These are phyloP conservation scores for Sphenostylis stenocarpa DNA, from an alignment of 306 rosid genomes.

Conservation along the genomic window DNA sequence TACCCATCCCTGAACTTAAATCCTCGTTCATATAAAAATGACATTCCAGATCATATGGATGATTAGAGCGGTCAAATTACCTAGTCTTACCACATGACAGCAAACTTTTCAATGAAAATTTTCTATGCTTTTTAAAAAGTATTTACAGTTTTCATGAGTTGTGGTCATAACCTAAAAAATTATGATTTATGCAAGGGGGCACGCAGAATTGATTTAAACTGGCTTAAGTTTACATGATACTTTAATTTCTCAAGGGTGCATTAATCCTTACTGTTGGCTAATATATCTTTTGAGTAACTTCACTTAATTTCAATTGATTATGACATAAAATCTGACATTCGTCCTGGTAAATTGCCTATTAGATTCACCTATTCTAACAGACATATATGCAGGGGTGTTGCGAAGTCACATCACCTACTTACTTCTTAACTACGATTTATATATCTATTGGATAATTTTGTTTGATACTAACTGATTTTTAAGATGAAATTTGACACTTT, in stretches of 20 bases:
- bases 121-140: neutral
- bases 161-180: neutral
- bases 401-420: no score
- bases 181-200: neutral
- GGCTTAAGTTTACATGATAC: neutral
- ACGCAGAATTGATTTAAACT: neutral
- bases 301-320: no score
- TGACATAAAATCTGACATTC: no score
- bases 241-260: neutral
- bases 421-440: no score
- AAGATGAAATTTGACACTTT: neutral
- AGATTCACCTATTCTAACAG: no score
- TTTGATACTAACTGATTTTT: no score
- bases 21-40: neutral
- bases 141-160: neutral
- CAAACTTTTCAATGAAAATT: slow-evolving; percentile 8
- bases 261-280: neutral
- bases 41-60: neutral
- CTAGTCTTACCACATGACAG: neutral
- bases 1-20: neutral
- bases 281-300: no score
- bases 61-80: neutral
- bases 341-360: no score
- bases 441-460: no score
- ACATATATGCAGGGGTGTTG: no score